Conservation (phyloP, 2,329 filamentous ascomycete genomes). For the Arachnomyces sp. region DNA sequence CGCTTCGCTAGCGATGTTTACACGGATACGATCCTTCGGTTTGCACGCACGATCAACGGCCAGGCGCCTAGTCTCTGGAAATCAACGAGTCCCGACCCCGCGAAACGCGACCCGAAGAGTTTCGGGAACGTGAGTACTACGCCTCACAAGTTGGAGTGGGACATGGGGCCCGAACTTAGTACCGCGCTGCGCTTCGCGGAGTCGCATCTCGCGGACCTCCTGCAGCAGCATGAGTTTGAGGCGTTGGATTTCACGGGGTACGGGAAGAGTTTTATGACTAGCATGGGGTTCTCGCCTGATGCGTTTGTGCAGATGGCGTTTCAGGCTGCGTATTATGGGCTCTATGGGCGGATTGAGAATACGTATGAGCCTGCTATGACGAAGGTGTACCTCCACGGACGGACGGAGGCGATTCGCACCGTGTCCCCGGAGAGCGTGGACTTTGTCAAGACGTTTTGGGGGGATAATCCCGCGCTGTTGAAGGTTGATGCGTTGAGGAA, state of each 20-base stretch:
- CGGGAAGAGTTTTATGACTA: slow-evolving; percentile 96
- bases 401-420: slow-evolving; percentile 85
- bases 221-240: slow-evolving; percentile 92
- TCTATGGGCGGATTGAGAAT: slow-evolving; percentile 88
- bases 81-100: slow-evolving; percentile 80
- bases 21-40: slow-evolving; percentile 93
- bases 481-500: slow-evolving; percentile 81
- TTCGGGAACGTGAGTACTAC: slow-evolving; percentile 91
- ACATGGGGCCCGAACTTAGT: slow-evolving; percentile 84
- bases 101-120: slow-evolving; percentile 80
- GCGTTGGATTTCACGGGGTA: slow-evolving; percentile 83
- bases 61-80: slow-evolving; percentile 88
- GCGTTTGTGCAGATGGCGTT: slow-evolving; percentile 99
- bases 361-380: slow-evolving; percentile 99
- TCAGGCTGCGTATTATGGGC: slow-evolving; percentile 92
- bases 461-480: slow-evolving; percentile 68
- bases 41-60: slow-evolving; percentile 90
- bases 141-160: slow-evolving; percentile 94
- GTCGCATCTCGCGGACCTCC: slow-evolving; percentile 84
- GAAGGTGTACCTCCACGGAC: slow-evolving; percentile 83
- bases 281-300: slow-evolving; percentile 92
- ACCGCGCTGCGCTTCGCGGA: slow-evolving; percentile 93
- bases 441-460: slow-evolving; percentile 93
- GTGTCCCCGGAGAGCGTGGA: slow-evolving; percentile 76
- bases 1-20: slow-evolving; percentile 95